Evolutionary conservation across 2,329 filamentous ascomycete species (phyloP).

Genomic region (Neofusicoccum parvum): DNA sequence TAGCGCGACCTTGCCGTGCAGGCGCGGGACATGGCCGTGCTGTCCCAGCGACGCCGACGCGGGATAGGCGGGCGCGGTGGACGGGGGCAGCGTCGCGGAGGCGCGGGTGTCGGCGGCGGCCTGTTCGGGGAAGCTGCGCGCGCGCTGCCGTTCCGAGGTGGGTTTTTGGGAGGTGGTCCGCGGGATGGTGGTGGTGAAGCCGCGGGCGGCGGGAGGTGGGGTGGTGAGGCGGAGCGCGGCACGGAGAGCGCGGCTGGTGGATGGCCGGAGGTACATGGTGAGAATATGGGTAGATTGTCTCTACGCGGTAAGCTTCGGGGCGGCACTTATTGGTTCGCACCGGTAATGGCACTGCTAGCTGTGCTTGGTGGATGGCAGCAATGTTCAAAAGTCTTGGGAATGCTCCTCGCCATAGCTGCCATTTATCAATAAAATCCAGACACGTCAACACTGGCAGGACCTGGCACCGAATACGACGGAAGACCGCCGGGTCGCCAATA

Average conservation of each 20-base stretch:
- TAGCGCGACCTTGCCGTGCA: slow-evolving; percentile 30
- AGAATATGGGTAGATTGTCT: too few relatives aligned
- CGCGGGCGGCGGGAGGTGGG: not conserved
- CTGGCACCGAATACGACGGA: too few relatives aligned
- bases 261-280: not conserved
- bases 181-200: not conserved
- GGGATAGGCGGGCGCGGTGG: not conserved
- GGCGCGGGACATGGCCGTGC: slow-evolving; percentile 9
- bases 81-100: not conserved
- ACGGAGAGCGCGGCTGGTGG: not conserved
- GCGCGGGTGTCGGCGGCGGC: not conserved
- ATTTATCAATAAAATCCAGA: too few relatives aligned
- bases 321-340: too few relatives aligned
- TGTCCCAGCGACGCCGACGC: not conserved
- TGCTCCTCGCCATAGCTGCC: too few relatives aligned
- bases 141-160: not conserved
- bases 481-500: too few relatives aligned
- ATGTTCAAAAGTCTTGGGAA: too few relatives aligned
- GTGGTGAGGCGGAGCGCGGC: not conserved
- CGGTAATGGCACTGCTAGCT: too few relatives aligned
- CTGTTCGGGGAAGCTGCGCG: not conserved
- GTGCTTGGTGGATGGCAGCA: too few relatives aligned
- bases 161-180: not conserved
- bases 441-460: too few relatives aligned
- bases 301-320: too few relatives aligned